These are phyloP conservation scores for Pholiota adiposa DNA, from an alignment of 1,284 basidiomycete genomes.

Conservation along the genomic window DNA sequence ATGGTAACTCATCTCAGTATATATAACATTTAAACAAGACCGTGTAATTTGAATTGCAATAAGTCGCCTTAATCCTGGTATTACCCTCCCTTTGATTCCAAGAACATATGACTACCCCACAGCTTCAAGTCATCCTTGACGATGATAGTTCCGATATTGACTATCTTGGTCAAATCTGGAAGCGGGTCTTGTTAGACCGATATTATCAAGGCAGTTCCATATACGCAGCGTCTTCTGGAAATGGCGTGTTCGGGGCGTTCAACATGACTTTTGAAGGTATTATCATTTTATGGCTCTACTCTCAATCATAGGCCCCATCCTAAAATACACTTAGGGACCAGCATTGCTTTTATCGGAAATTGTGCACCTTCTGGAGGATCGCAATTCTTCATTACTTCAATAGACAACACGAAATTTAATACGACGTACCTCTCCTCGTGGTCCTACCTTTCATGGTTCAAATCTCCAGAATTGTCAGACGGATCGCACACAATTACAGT, in stretches of 20 bases:
- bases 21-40: no score
- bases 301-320: no score
- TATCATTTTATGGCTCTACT: not conserved
- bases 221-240: not conserved
- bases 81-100: no score
- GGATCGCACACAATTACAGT: constrained; percentile 25
- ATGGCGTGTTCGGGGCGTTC: not conserved
- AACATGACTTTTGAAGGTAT: not conserved
- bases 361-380: constrained; percentile 10
- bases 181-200: not conserved
- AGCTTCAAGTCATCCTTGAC: not conserved
- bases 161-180: not conserved
- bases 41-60: no score
- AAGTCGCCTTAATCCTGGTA: no score
- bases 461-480: constrained; percentile 26
- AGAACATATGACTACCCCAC: not conserved
- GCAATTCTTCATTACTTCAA: constrained; percentile 16
- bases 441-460: constrained; percentile 28
- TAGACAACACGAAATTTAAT: constrained; percentile 20
- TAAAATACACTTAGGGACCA: not conserved
- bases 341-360: constrained; percentile 17
- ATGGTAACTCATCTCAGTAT: not conserved
- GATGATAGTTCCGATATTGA: not conserved
- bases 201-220: not conserved
- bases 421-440: constrained; percentile 6